Conservation (phyloP, 768 basidiomycete species). For the Gyrodon lividus region DNA sequence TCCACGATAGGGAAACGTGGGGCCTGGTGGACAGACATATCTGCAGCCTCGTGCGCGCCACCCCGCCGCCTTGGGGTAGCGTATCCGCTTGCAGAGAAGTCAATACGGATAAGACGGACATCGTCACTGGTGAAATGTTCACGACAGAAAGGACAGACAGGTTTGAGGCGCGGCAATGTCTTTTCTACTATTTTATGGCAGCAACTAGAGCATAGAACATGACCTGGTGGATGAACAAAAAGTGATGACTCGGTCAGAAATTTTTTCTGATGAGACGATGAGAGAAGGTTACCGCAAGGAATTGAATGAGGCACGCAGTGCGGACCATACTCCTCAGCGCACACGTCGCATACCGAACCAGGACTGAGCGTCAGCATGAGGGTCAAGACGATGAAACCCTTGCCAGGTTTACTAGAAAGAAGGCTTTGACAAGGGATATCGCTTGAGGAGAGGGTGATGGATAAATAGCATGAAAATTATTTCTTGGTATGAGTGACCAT, state of each 20-base stretch:
- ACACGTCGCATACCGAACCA: slow-evolving; percentile 86
- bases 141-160: slow-evolving; percentile 84
- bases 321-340: slow-evolving; percentile 80
- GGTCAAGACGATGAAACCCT: slow-evolving; percentile 40
- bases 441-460: slow-evolving; percentile 42
- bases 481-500: slow-evolving; percentile 24
- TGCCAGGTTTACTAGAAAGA: slow-evolving; percentile 39
- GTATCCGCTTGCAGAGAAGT: slow-evolving; percentile 69
- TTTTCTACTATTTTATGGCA: slow-evolving; percentile 82
- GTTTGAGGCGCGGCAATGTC: slow-evolving; percentile 64
- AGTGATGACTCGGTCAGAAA: slow-evolving; percentile 19
- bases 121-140: slow-evolving; percentile 65
- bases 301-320: slow-evolving; percentile 77
- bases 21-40: slow-evolving; percentile 41
- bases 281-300: slow-evolving; percentile 59
- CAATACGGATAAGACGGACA: slow-evolving; percentile 76
- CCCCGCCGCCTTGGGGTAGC: slow-evolving; percentile 61
- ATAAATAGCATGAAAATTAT: slow-evolving; percentile 48
- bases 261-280: slow-evolving; percentile 14
- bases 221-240: slow-evolving; percentile 46
- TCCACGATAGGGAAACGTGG: slow-evolving; percentile 49
- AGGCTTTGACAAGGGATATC: slow-evolving; percentile 44
- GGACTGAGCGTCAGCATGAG: slow-evolving; percentile 79
- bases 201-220: slow-evolving; percentile 76
- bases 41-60: slow-evolving; percentile 45